Conservation (phyloP, 78 protist genomes). For the Mantamonas sphyraenae region DNA sequence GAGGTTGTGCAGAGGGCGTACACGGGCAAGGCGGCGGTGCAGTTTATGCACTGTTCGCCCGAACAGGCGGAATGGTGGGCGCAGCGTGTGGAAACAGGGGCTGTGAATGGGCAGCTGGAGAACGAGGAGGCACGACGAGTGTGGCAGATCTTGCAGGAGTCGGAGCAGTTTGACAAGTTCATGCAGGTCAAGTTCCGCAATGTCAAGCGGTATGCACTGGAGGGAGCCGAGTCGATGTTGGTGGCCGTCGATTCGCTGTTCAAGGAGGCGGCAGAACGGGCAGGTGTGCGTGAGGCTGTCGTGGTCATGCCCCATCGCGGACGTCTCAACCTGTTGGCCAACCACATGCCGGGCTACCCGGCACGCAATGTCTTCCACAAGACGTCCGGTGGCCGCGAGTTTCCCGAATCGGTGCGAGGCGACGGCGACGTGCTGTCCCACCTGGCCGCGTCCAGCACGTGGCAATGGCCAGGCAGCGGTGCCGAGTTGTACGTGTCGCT, state of each 20-base stretch:
- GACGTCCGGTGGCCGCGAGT: constrained; percentile 38
- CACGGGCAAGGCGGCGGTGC: too few species aligned
- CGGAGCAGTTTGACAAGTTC: constrained; percentile 66
- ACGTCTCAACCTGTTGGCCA: constrained; percentile 47
- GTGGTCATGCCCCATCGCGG: constrained; percentile 93
- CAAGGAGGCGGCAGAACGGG: constrained; percentile 6
- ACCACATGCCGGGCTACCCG: neutral
- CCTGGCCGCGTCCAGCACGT: constrained; percentile 41
- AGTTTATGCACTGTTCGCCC: too few species aligned
- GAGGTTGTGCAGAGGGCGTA: too few species aligned
- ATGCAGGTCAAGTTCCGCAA: constrained; percentile 59
- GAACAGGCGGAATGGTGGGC: too few species aligned
- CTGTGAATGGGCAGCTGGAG: too few species aligned
- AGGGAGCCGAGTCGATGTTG: constrained; percentile 64
- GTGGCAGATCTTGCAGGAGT: too few species aligned
- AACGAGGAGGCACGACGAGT: too few species aligned
- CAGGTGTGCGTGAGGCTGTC: constrained; percentile 51
- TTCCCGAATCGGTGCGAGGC: constrained; percentile 37
- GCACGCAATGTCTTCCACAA: constrained; percentile 26
- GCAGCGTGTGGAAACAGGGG: too few species aligned
- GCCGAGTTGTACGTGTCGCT: constrained; percentile 43
- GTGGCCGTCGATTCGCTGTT: constrained; percentile 45
- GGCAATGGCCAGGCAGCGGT: neutral
- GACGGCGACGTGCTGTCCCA: constrained; percentile 89
- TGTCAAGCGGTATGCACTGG: constrained; percentile 58